phyloP scores from a whole-genome alignment of 306 rosid species.

The Rubus idaeus region DNA sequence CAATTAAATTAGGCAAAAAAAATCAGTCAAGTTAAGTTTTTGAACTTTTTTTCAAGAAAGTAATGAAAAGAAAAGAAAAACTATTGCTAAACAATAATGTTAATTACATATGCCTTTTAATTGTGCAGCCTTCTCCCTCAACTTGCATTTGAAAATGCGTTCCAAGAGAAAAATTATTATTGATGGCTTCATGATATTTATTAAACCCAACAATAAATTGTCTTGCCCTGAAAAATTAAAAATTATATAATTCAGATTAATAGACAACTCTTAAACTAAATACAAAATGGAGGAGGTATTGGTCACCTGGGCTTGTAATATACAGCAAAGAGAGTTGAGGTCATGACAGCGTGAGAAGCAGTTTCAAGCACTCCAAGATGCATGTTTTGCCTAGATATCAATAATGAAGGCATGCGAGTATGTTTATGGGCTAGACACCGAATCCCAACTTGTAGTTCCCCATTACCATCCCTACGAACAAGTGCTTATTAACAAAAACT shows the following conservation, averaged over 20 bases:
- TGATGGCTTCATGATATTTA: conserved; percentile 63
- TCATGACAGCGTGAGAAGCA: conserved; percentile 72
- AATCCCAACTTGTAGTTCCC: conserved; percentile 73
- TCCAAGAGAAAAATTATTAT: conserved; percentile 55
- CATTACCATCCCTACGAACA: conserved; percentile 55
- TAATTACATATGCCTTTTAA: conserved; percentile 55
- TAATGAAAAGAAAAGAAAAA: too few species aligned
- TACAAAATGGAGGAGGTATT: not conserved
- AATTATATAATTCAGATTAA: not conserved
- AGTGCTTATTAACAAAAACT: conserved; percentile 8
- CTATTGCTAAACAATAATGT: conserved; percentile 3
- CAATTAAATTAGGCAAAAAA: conserved; percentile 24
- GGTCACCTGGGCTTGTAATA: conserved; percentile 79
- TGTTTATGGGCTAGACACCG: conserved; percentile 68
- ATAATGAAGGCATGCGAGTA: conserved; percentile 72
- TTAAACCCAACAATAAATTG: conserved; percentile 74
- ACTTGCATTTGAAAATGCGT: conserved; percentile 81
- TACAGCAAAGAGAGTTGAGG: conserved; percentile 57
- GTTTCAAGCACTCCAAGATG: conserved; percentile 91
- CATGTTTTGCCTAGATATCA: conserved; percentile 91
- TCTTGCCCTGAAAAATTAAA: conserved; percentile 52
- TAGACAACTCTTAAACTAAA: not conserved
- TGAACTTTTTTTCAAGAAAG: too few species aligned
- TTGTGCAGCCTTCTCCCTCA: conserved; percentile 86
- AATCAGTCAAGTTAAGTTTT: conserved; percentile 2